Evolutionary conservation across 179 eudicot species (phyloP).

Genomic region (Heliamphora pulchella): DNA sequence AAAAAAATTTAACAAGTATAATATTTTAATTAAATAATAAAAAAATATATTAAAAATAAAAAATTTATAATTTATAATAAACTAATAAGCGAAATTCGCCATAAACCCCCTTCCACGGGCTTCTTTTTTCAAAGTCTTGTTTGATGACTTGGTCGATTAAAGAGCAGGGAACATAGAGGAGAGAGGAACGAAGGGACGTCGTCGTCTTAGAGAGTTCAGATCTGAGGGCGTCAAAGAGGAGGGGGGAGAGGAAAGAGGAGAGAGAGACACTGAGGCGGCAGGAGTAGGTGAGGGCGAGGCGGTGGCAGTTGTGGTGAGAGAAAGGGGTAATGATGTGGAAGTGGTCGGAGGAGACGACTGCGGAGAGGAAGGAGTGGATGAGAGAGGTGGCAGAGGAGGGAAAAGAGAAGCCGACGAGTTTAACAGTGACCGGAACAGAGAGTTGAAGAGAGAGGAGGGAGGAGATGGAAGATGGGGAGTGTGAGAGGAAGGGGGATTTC

Average conservation of each 20-base stretch:
- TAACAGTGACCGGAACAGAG: slow-evolving; percentile 53
- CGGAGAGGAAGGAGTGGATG: slow-evolving; percentile 47
- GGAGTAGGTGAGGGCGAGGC: slow-evolving; percentile 43
- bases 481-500: slow-evolving; percentile 28
- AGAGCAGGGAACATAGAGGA: slow-evolving; percentile 38
- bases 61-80: no score
- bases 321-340: slow-evolving; percentile 41
- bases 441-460: slow-evolving; percentile 42
- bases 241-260: slow-evolving; percentile 32
- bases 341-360: slow-evolving; percentile 40
- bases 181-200: slow-evolving; percentile 45
- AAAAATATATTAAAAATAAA: no score
- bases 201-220: slow-evolving; percentile 26
- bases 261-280: slow-evolving; percentile 30
- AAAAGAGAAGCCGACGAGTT: slow-evolving; percentile 59
- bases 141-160: slow-evolving; percentile 41
- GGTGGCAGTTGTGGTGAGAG: slow-evolving; percentile 28
- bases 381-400: slow-evolving; percentile 35
- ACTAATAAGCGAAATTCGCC: no score
- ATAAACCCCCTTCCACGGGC: slow-evolving; percentile 31
- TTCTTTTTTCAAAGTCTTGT: slow-evolving; percentile 34
- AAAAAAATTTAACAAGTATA: no score
- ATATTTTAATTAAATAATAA: no score
- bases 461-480: slow-evolving; percentile 22
- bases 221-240: slow-evolving; percentile 29